Base-by-base conservation (phyloP, 352 stramenopile genomes). In the Phytophthora aleatoria region DNA sequence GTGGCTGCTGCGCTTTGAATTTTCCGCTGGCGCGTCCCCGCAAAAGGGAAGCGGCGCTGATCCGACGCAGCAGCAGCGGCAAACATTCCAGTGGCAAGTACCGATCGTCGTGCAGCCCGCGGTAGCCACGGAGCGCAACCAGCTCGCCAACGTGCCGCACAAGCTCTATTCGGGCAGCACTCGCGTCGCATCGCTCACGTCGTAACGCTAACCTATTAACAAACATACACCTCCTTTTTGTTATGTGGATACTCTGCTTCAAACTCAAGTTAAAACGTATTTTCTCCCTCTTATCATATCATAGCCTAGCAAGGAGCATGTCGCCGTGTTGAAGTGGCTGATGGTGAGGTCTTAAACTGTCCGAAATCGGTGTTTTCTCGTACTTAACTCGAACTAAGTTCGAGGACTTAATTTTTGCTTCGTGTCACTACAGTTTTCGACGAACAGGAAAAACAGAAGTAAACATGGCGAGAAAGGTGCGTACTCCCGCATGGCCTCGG, bases 1-100 rank as follows among this genome's bases (percentile, higher is more conserved):
- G 56, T 90, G 79, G 73, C 54, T 81, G 35, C 59, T 90, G 13
- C 66, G 65, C n/a, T 90, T 90, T 20, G 81, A 88, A 61, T 90
- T 90, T 51, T 81, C 73, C 1, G 71, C 75, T 1, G 67, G 61
- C 24, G 67, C 69, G 9, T 30, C 62, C 1, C 35, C 45, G 1
- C 13, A 26, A 50, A 26, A 50, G 36, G 24, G 35, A 35, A 38
- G 30, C n/a, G 27, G 16, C n/a, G 11, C 35, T 4, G 20, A 24
- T n/a, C n/a, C 44, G 10, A 30, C 30, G 12, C 13, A 30, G 16
- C 45, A 63, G 12, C 68, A 71, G 41, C 59, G 60, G 1, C 79
- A 88, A 61, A 73, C 61, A 1, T 88, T 88, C 57, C 69, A 74
- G 44, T 88, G 79, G 79, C 76, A 88, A 10, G 74, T 88, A 10